Conservation (phyloP, 2,329 filamentous ascomycete genomes). For the Venturia effusa region DNA sequence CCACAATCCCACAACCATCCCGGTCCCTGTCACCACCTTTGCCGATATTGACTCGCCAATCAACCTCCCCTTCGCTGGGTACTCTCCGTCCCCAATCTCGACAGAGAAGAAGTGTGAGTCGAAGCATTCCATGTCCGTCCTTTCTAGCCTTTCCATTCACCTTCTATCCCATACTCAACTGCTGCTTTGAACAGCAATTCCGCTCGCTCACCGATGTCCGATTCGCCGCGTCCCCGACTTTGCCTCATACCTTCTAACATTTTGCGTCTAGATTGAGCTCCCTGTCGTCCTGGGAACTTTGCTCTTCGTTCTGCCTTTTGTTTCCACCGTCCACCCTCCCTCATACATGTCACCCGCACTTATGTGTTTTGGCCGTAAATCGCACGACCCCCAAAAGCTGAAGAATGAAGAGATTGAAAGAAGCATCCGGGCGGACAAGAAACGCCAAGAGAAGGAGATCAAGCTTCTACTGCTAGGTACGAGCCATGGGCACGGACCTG, state of each 20-base stretch:
- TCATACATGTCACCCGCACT: constrained; percentile 20
- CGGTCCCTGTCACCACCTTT: background rate
- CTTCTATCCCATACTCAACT: too few relatives aligned
- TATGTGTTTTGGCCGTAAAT: constrained; percentile 43
- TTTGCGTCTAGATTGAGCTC: background rate
- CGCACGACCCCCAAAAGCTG: constrained; percentile 33
- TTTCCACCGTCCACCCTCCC: background rate
- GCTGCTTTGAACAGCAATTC: too few relatives aligned
- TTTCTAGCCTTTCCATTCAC: background rate
- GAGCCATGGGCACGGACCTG: constrained; percentile 18
- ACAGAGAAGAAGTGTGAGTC: background rate
- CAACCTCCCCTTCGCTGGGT: background rate
- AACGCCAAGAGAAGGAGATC: constrained; percentile 73
- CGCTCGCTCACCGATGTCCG: background rate
- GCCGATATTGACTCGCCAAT: background rate
- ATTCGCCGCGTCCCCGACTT: background rate
- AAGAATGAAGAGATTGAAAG: constrained; percentile 70
- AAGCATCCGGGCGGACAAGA: constrained; percentile 76
- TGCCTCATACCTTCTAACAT: background rate
- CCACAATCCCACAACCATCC: background rate
- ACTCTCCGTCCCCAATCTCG: background rate
- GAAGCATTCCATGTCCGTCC: background rate
- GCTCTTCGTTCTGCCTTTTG: background rate
- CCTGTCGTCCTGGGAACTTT: background rate
- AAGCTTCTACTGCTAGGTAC: constrained; percentile 88